Base-by-base conservation (phyloP, 768 basidiomycete genomes). In the Pholiota molesta region DNA sequence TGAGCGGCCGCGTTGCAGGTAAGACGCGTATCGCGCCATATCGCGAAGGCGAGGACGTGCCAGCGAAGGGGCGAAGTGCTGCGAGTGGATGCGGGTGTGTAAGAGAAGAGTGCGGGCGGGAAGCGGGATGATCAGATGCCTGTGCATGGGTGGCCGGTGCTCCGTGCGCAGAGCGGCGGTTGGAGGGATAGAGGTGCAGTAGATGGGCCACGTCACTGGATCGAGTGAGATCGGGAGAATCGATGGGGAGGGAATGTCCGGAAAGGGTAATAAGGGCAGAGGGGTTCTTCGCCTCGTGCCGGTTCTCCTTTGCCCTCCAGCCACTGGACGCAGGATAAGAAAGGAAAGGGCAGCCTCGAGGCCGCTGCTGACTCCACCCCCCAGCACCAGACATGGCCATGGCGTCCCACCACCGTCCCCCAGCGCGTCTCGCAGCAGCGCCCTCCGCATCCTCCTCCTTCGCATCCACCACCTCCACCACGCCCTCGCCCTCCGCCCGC, bases 341-440 rank as follows among this genome's bases (percentile, higher is more conserved):
- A 21, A 26, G 19, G 10, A 19, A 49, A 14, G 11, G 21, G 23
- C 47, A 6, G n/a, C 42, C 42, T 5, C 42, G 47, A 23, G 47
- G 19, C 47, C 4, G 26, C 26, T 26, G 26, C 26, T 26, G 8
- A 13, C 19, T 26, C 47, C 13, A 6, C 11, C 13, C 21, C 23
- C 21, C n/a, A n/a, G n/a, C n/a, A n/a, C n/a, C n/a, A n/a, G n/a
- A n/a, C n/a, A 14, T 14, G 16, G 42, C 19, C 23, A 49, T 26
- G 23, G 47, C 47, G 47, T 49, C 47, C 47, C 47, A 49, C 47
- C 47, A 49, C 23, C 47, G 47, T 49, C 47, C 47, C 47, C 47
- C 35, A 3, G 11, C 47, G 23, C 21, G 9, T 13, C 17, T 47
- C 5, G 9, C 45, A 8, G 2, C 45, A 23, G 21, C 45, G 45